Evolutionary conservation across 345 rosid species (phyloP).

Genomic region (Bruguiera gymnorhiza): DNA sequence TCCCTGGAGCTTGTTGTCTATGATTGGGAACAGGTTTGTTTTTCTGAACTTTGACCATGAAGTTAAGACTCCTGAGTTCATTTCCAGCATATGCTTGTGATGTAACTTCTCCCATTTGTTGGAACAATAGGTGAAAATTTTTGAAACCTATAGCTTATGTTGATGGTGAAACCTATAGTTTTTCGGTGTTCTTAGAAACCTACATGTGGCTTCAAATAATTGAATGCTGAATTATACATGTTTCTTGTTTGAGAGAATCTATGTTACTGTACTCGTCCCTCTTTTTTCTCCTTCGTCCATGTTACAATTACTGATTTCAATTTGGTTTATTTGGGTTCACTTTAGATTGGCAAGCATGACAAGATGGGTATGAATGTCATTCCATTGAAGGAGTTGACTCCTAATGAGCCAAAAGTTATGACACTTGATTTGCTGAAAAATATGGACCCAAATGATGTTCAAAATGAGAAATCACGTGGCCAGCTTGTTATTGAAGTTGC

Average conservation of each 20-base stretch:
- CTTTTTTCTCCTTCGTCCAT: no score
- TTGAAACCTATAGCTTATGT: no score
- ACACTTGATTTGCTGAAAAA: conserved; percentile 73
- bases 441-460: conserved; percentile 55
- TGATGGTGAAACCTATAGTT: no score
- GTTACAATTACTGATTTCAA: neutral
- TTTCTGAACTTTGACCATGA: neutral
- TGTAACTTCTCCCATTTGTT: no score
- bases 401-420: conserved; percentile 59
- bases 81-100: no score
- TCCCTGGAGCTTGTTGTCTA: conserved; percentile 54
- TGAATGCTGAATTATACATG: neutral
- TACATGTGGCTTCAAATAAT: neutral
- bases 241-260: neutral
- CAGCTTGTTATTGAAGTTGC: conserved; percentile 64
- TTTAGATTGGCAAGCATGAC: conserved; percentile 79
- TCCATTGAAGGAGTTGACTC: conserved; percentile 71
- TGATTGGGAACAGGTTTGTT: conserved; percentile 89
- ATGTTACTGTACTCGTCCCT: conserved; percentile 4
- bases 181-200: no score
- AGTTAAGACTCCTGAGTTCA: neutral
- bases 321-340: neutral
- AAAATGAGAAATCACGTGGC: conserved; percentile 67
- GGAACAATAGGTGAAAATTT: no score
- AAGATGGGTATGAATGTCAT: conserved; percentile 88